phyloP scores from a whole-genome alignment of 352 stramenopile species.

The Lagenidium giganteum region DNA sequence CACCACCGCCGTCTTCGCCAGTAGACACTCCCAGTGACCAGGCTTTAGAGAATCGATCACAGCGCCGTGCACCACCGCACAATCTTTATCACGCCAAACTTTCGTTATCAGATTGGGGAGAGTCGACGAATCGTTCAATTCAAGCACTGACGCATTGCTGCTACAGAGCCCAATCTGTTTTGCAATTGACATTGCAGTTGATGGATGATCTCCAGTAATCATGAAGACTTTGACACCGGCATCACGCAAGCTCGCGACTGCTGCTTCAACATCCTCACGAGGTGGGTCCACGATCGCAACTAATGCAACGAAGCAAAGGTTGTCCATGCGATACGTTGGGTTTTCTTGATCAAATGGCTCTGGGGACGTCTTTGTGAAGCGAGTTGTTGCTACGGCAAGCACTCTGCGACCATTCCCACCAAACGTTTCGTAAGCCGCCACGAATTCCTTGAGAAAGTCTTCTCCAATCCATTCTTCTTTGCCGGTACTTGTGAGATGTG shows the following conservation, averaged over 20 bases:
- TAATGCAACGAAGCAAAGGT: slow-evolving; percentile 84
- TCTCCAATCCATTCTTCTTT: slow-evolving; percentile 32
- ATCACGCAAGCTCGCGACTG: slow-evolving; percentile 70
- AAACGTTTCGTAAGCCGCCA: slow-evolving; percentile 40
- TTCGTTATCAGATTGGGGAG: too few relatives aligned
- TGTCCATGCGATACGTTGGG: slow-evolving; percentile 25
- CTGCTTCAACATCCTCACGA: slow-evolving; percentile 59
- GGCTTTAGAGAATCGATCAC: slow-evolving; percentile 24
- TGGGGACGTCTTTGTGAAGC: slow-evolving; percentile 24
- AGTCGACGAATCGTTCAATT: too few relatives aligned
- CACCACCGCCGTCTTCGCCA: slow-evolving; percentile 69
- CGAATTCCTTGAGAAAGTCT: slow-evolving; percentile 33
- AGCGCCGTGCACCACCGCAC: slow-evolving; percentile 57
- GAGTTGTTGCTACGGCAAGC: slow-evolving; percentile 30
- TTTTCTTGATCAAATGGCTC: too few relatives aligned
- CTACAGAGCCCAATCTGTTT: slow-evolving; percentile 81
- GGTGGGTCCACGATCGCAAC: slow-evolving; percentile 93
- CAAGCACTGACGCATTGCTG: slow-evolving; percentile 28
- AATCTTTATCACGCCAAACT: too few relatives aligned
- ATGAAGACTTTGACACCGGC: slow-evolving; percentile 88
- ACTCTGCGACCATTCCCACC: slow-evolving; percentile 35
- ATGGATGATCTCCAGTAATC: slow-evolving; percentile 88
- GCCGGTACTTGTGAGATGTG: slow-evolving; percentile 51
- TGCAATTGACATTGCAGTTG: slow-evolving; percentile 85
- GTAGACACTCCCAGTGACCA: slow-evolving; percentile 26